Evolutionary conservation across 1,139 yeast genomes (phyloP).

Genomic region (Yamadazyma sp.): DNA sequence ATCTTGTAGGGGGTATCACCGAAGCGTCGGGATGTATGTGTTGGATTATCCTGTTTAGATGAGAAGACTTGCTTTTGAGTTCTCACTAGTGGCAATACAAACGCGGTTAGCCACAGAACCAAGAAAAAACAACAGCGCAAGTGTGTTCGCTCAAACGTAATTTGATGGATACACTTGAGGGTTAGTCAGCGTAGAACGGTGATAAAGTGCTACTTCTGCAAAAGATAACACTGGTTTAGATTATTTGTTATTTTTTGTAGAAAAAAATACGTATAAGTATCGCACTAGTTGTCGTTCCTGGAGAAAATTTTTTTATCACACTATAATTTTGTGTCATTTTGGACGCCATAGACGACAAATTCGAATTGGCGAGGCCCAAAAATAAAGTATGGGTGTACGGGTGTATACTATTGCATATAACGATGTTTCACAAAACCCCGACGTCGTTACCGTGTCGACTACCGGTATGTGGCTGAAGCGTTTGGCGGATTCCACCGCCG

Average conservation of each 20-base stretch:
- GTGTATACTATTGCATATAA: background rate
- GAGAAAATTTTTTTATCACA: background rate
- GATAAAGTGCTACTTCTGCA: background rate
- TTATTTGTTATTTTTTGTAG: constrained; percentile 1
- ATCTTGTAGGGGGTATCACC: background rate
- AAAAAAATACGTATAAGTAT: background rate
- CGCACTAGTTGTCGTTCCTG: constrained; percentile 2
- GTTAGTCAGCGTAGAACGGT: no score
- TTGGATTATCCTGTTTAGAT: background rate
- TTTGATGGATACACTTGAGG: background rate
- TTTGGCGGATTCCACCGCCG: no score
- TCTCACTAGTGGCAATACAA: background rate
- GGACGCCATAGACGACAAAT: background rate
- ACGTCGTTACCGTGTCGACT: background rate
- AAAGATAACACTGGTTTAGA: background rate
- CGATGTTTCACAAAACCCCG: background rate
- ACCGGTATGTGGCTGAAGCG: background rate
- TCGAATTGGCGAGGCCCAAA: no score
- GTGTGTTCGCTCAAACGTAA: background rate
- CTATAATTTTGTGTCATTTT: background rate
- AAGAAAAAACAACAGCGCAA: background rate
- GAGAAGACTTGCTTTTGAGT: background rate
- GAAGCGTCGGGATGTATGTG: background rate
- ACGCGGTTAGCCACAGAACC: background rate
- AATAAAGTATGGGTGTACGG: constrained; percentile 2